phyloP scores from a whole-genome alignment of 805 yeast species.

The Saccharomycopsis sp. region DNA sequence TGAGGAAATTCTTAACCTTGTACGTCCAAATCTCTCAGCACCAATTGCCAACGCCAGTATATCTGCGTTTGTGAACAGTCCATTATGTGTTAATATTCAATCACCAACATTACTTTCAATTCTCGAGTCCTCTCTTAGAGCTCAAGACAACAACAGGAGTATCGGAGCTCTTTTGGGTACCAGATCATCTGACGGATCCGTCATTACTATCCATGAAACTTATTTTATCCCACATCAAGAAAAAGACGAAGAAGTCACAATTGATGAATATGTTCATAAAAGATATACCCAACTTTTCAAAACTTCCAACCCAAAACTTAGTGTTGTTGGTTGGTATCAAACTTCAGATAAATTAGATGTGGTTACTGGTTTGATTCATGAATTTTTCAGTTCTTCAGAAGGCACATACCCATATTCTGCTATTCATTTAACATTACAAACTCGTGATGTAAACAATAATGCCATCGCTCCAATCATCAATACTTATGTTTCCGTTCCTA shows the following conservation, averaged over 20 bases:
- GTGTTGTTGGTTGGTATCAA: slow-evolving; percentile 81
- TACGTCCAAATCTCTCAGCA: slow-evolving; percentile 36
- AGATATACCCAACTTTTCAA: slow-evolving; percentile 61
- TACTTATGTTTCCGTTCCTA: slow-evolving; percentile 70
- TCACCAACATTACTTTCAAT: slow-evolving; percentile 68
- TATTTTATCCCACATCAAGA: slow-evolving; percentile 77
- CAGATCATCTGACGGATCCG: slow-evolving; percentile 75
- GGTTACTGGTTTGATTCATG: slow-evolving; percentile 70
- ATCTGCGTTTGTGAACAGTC: slow-evolving; percentile 25
- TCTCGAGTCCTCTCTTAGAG: slow-evolving; percentile 57
- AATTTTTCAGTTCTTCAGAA: slow-evolving; percentile 62
- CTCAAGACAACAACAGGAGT: slow-evolving; percentile 48
- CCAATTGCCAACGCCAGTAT: slow-evolving; percentile 24
- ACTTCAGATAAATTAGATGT: slow-evolving; percentile 50
- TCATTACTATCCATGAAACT: slow-evolving; percentile 61
- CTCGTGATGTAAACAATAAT: slow-evolving; percentile 36
- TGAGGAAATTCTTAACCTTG: slow-evolving; percentile 20
- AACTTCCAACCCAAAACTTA: slow-evolving; percentile 68
- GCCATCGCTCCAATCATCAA: slow-evolving; percentile 43
- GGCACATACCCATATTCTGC: slow-evolving; percentile 71
- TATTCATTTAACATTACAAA: slow-evolving; percentile 64
- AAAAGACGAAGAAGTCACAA: slow-evolving; percentile 62
- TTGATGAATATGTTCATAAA: slow-evolving; percentile 69
- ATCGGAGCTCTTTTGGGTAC: slow-evolving; percentile 77
- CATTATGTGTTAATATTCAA: slow-evolving; percentile 47